Conservation (phyloP, 306 rosid genomes). For the Luffa aegyptiaca region DNA sequence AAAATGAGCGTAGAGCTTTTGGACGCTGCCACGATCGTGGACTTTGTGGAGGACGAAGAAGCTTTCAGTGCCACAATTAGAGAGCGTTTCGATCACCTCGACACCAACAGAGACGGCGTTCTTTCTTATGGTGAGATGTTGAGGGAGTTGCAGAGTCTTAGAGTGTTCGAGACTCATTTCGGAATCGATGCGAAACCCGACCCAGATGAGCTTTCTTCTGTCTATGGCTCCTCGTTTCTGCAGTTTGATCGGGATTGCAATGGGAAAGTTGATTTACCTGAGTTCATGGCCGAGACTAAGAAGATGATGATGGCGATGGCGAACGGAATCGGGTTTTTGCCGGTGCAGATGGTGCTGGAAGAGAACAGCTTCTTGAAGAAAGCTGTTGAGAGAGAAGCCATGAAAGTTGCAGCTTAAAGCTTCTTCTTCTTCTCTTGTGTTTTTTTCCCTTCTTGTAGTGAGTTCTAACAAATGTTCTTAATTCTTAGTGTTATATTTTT, state of each 20-base stretch:
- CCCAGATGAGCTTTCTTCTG: slow-evolving; percentile 43
- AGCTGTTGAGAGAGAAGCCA: slow-evolving; percentile 54
- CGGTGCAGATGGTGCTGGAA: slow-evolving; percentile 61
- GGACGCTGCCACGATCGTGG: slow-evolving; percentile 54
- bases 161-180: slow-evolving; percentile 54
- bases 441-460: too few species aligned
- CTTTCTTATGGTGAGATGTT: slow-evolving; percentile 64
- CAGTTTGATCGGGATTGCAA: slow-evolving; percentile 53
- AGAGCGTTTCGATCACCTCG: slow-evolving; percentile 42
- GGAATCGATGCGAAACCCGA: slow-evolving; percentile 54
- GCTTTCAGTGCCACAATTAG: slow-evolving; percentile 27
- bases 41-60: slow-evolving; percentile 61
- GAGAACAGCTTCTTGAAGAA: slow-evolving; percentile 45
- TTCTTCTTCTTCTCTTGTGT: too few species aligned
- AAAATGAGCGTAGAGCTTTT: slow-evolving; percentile 69
- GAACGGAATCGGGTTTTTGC: slow-evolving; percentile 57
- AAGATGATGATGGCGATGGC: slow-evolving; percentile 73
- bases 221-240: slow-evolving; percentile 39
- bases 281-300: slow-evolving; percentile 60
- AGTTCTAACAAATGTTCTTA: too few species aligned
- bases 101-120: slow-evolving; percentile 42
- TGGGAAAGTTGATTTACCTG: slow-evolving; percentile 51
- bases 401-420: neutral
- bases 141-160: slow-evolving; percentile 49
- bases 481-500: too few species aligned